Conservation (phyloP, 164 flowering plant species). For the Tetracentron sinense region DNA sequence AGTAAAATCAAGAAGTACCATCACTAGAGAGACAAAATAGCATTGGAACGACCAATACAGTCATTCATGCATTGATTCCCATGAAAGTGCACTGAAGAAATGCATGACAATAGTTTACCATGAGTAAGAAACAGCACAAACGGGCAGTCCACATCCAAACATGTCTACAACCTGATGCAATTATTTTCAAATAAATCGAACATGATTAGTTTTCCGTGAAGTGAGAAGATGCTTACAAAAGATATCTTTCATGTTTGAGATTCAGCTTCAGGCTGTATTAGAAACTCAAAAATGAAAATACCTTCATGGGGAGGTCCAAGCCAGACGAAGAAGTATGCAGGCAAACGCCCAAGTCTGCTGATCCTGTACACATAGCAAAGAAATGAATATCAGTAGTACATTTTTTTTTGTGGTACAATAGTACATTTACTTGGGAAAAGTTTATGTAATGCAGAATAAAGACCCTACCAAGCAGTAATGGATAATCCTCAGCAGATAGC, state of each 20-base stretch:
- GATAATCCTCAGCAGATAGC: constrained; percentile 93
- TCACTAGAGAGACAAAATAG: constrained; percentile 1
- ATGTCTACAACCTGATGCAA: constrained; percentile 82
- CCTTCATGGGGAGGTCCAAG: constrained; percentile 99
- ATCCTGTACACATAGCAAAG: constrained; percentile 46
- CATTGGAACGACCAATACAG: background rate
- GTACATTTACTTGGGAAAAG: background rate
- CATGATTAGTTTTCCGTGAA: background rate
- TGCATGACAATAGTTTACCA: constrained; percentile 48
- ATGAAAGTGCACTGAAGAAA: background rate
- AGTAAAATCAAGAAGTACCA: constrained; percentile 12
- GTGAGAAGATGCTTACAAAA: background rate
- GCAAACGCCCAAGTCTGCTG: constrained; percentile 93
- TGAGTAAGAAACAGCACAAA: constrained; percentile 91
- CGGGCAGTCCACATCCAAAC: constrained; percentile 98
- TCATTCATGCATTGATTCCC: constrained; percentile 1
- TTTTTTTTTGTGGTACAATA: background rate
- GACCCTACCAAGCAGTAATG: constrained; percentile 71
- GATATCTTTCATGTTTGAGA: background rate
- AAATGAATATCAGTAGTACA: background rate
- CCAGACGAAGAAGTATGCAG: constrained; percentile 97
- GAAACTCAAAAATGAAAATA: constrained; percentile 12
- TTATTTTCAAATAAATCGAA: constrained; percentile 2
- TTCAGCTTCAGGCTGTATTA: constrained; percentile 6
- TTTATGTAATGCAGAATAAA: background rate